These are phyloP conservation scores for Amylostereum areolatum DNA, from an alignment of 1,284 basidiomycete species.

Conservation along the genomic window DNA sequence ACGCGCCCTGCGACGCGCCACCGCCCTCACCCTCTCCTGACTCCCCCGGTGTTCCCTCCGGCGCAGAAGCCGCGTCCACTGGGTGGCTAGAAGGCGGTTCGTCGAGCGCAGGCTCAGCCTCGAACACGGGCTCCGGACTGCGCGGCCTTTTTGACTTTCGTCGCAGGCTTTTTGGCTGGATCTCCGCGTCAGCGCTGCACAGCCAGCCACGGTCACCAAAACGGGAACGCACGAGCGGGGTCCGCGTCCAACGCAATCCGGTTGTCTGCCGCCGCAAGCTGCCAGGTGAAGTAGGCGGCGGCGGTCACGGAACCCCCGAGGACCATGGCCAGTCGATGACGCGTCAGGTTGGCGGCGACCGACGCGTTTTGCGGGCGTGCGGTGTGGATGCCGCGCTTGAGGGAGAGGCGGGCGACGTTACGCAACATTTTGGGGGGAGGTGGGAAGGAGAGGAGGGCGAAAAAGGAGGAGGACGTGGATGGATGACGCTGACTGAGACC, in stretches of 20 bases:
- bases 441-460: not conserved
- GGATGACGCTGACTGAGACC: not conserved
- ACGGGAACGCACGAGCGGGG: conserved; percentile 7
- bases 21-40: conserved; percentile 24
- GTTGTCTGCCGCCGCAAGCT: conserved; percentile 31
- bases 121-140: no score
- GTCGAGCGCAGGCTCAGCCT: conserved; percentile 1
- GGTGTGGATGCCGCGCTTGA: conserved; percentile 44
- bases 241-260: conserved; percentile 37
- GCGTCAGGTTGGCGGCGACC: conserved; percentile 8
- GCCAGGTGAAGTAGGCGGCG: conserved; percentile 37
- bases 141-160: no score
- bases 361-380: conserved; percentile 19
- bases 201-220: not conserved
- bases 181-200: no score
- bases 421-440: conserved; percentile 27
- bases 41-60: conserved; percentile 18
- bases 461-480: not conserved
- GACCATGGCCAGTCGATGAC: conserved; percentile 27
- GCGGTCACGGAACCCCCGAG: conserved; percentile 40
- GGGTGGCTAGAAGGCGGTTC: conserved; percentile 7
- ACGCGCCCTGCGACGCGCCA: conserved; percentile 40
- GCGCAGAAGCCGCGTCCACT: conserved; percentile 6
- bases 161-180: no score
- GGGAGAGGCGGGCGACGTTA: conserved; percentile 25